Evolutionary conservation across 768 basidiomycete genomes (phyloP), one percentile per base, ranked within the genome.

Genomic region (Termitomyces sp.): DNA sequence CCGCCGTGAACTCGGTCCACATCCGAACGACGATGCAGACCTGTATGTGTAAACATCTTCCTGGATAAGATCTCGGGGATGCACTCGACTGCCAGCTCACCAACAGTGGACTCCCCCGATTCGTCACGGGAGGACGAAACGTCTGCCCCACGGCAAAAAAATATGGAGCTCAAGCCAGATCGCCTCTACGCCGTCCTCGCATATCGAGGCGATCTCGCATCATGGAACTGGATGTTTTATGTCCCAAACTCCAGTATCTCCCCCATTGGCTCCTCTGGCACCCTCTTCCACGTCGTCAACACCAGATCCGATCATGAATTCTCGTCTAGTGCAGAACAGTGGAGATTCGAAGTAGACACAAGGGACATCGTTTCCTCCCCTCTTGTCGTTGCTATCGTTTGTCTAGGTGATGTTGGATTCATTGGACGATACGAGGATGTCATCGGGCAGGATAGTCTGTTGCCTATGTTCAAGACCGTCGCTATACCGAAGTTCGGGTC

Each of bases 221-320:
- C n/a, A n/a, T n/a, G n/a, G n/a, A n/a, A n/a, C n/a, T n/a, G n/a
- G 78, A 71, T 73, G 9, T 79, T 79, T 60, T 78, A 73, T 65
- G 68, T 77, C 23, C 71, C 76, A 49, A 68, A 77, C 63, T 72
- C n/a, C 41, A 50, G 66, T 7, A 60, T 66, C 3, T 58, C 61
- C 7, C 76, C 77, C 10, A 72, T 77, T 56, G 78, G 78, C 20
- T 67, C 71, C 40, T 60, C 66, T 16, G 76, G 78, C 4, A 76
- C 76, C 11, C 61, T 77, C 4, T 77, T 77, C 65, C 75, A 76
- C 55, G 74, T 76, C 58, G 66, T 73, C 33, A 60, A 63, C 50
- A 69, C 68, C 53, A 63, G 52, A 22, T 70, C 70, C 40, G 53
- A 31, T 12, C 20, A 42, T 13, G 52, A 56, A 25, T 45, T 9